A percentile compares a stretch with the other conserved stretches of the same genome.
Conservation (phyloP, 148 eudicot genomes). For the Oxyria digyna region DNA sequence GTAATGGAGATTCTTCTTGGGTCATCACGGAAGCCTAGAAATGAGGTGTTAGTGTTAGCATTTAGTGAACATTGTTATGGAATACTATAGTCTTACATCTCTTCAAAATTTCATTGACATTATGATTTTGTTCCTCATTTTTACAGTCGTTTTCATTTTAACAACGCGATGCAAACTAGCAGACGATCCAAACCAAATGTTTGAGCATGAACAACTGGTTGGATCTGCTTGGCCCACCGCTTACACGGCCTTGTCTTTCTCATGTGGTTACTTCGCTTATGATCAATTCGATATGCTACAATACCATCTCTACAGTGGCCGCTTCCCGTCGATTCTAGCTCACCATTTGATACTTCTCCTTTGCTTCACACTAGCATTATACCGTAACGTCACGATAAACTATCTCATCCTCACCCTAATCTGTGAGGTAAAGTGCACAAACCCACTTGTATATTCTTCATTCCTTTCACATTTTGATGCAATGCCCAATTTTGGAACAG, state of each 20-base stretch:
- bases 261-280: slow-evolving; percentile 86
- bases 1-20: too few species aligned
- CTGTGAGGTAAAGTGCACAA: slow-evolving; percentile 51
- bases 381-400: slow-evolving; percentile 83
- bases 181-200: slow-evolving; percentile 24
- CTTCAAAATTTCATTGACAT: too few species aligned
- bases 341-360: slow-evolving; percentile 85
- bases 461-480: background rate
- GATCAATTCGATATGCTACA: slow-evolving; percentile 88
- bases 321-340: slow-evolving; percentile 67
- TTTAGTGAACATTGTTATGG: too few species aligned
- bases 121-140: background rate
- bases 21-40: too few species aligned
- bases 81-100: too few species aligned
- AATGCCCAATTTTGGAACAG: slow-evolving; percentile 18
- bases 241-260: slow-evolving; percentile 63
- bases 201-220: slow-evolving; percentile 69
- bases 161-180: slow-evolving; percentile 25
- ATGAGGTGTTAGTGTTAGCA: too few species aligned
- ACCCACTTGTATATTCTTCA: background rate
- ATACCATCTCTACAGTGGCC: slow-evolving; percentile 45
- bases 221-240: slow-evolving; percentile 66
- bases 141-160: slow-evolving; percentile 60
- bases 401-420: slow-evolving; percentile 88
- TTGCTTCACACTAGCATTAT: slow-evolving; percentile 84